These are phyloP conservation scores for Fusarium algeriense DNA, from an alignment of 2,329 filamentous ascomycete species.

Conservation along the genomic window DNA sequence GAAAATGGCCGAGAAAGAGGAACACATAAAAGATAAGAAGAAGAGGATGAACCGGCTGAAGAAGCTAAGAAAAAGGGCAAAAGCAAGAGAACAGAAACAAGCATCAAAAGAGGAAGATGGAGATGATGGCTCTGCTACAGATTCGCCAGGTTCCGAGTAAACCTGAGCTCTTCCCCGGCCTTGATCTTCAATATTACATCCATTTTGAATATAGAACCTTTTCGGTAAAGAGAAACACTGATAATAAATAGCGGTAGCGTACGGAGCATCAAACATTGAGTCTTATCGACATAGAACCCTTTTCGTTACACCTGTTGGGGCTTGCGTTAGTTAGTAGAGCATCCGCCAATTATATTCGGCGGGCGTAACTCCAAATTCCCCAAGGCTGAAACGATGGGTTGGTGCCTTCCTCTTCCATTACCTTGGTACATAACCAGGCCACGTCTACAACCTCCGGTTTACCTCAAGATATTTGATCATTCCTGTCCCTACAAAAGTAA, in stretches of 20 bases:
- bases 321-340: not conserved
- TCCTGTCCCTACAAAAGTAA: constrained; percentile 3
- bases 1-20: constrained; percentile 63
- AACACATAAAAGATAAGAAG: constrained; percentile 70
- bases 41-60: constrained; percentile 70
- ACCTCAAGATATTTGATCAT: constrained; percentile 19
- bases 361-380: constrained; percentile 22
- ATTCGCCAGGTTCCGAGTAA: constrained; percentile 36
- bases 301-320: not conserved
- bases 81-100: constrained; percentile 67
- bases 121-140: constrained; percentile 34
- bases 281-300: not conserved
- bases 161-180: not conserved
- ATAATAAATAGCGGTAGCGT: not conserved
- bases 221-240: not conserved
- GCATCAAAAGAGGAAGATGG: constrained; percentile 39
- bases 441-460: constrained; percentile 22
- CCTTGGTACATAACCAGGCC: constrained; percentile 15
- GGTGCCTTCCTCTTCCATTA: constrained; percentile 4
- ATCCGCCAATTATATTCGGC: constrained; percentile 42
- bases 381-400: constrained; percentile 27
- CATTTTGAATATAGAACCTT: not conserved
- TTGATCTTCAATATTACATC: not conserved
- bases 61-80: constrained; percentile 69
- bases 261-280: too few species aligned